Percentiles rank a stretch among this genome's conserved stretches.
phyloP scores from a whole-genome alignment of 2,329 filamentous ascomycete genomes.

The Canariomyces notabilis region DNA sequence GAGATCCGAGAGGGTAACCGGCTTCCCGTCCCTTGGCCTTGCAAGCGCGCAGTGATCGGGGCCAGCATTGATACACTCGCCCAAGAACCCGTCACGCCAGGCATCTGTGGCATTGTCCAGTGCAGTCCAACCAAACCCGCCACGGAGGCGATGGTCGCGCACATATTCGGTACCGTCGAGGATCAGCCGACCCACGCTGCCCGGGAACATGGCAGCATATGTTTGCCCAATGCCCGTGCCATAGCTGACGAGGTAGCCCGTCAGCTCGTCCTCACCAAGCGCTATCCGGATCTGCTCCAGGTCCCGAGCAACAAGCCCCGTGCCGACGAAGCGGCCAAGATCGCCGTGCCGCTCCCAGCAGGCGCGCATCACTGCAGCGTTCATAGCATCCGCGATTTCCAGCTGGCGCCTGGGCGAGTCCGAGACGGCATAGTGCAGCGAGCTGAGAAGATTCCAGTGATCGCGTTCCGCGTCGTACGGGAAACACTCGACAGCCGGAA shows the following conservation, averaged over 20 bases:
- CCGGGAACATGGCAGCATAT: conserved; percentile 47
- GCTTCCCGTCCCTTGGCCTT: conserved; percentile 25
- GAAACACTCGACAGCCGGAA: conserved; percentile 43
- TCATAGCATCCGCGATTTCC: conserved; percentile 41
- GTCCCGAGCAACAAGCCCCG: conserved; percentile 44
- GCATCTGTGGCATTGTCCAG: conserved; percentile 46
- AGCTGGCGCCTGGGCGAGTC: conserved; percentile 35
- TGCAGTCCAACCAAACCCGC: conserved; percentile 43
- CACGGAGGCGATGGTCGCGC: conserved; percentile 40
- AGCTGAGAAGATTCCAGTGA: conserved; percentile 39
- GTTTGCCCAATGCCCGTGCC: conserved; percentile 50
- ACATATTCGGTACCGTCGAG: conserved; percentile 47
- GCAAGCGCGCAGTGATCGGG: conserved; percentile 42
- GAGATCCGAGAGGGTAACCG: conserved; percentile 34
- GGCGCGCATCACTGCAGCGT: conserved; percentile 39
- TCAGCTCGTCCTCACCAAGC: conserved; percentile 42
- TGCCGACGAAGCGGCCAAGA: conserved; percentile 42
- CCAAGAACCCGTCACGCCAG: conserved; percentile 46
- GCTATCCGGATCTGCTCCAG: conserved; percentile 44
- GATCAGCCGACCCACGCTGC: conserved; percentile 43
- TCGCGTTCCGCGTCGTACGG: conserved; percentile 42
- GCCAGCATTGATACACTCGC: conserved; percentile 45
- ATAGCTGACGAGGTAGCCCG: conserved; percentile 47
- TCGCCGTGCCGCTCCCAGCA: conserved; percentile 42
- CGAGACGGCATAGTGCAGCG: conserved; percentile 36